Conservation (phyloP, 148 eudicot species). For the Diospyros kaki region DNA sequence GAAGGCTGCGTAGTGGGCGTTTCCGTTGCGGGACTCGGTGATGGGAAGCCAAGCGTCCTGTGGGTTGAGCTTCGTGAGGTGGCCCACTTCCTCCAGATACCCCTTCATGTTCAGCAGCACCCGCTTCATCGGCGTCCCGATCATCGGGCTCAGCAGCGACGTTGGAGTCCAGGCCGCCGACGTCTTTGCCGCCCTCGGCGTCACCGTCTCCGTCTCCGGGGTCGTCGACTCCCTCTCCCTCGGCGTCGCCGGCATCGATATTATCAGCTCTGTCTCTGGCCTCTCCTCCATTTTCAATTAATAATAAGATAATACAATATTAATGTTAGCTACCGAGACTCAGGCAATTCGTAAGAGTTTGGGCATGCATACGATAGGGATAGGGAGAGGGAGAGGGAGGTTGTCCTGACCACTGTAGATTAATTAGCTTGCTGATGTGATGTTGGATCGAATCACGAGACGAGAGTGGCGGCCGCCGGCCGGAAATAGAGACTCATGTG, state of each 20-base stretch:
- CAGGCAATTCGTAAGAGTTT: too few relatives aligned
- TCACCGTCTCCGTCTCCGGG: constrained; percentile 80
- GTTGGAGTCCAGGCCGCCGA: constrained; percentile 67
- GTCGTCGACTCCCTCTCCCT: constrained; percentile 77
- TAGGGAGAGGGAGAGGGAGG: too few relatives aligned
- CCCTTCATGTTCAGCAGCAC: constrained; percentile 86
- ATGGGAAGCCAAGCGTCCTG: constrained; percentile 99
- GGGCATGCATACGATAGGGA: too few relatives aligned
- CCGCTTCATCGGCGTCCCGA: constrained; percentile 96
- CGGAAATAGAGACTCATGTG: too few relatives aligned
- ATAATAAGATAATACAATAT: too few relatives aligned
- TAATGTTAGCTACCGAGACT: too few relatives aligned
- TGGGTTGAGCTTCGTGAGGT: constrained; percentile 87
- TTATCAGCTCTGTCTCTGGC: constrained; percentile 76
- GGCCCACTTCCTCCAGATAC: constrained; percentile 89
- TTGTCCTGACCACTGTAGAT: too few relatives aligned
- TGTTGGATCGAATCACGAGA: too few relatives aligned
- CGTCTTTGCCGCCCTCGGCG: constrained; percentile 32
- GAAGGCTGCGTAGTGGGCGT: constrained; percentile 94
- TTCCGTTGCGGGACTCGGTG: constrained; percentile 90
- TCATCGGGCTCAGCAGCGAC: constrained; percentile 87
- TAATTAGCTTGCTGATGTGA: too few relatives aligned
- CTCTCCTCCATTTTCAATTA: constrained; percentile 62
- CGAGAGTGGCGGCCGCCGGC: too few relatives aligned
- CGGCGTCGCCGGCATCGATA: constrained; percentile 95